These are phyloP conservation scores for Ceratobasidium sp. DNA, from an alignment of 1,284 basidiomycete species.

Conservation along the genomic window DNA sequence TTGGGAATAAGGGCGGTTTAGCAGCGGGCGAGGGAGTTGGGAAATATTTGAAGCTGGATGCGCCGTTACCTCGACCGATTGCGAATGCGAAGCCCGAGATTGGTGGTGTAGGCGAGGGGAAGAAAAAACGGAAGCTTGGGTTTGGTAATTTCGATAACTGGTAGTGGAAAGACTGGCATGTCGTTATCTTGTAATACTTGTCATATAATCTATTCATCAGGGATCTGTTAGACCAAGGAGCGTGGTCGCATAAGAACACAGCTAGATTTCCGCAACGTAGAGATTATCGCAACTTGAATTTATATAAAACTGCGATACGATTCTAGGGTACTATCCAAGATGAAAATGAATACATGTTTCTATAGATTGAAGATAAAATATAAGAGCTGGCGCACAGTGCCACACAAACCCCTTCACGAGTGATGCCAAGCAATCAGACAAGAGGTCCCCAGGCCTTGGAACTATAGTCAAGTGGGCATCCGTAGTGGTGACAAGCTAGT, in stretches of 20 bases:
- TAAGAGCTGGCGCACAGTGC: not conserved
- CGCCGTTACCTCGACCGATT: slow-evolving; percentile 1
- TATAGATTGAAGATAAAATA: not conserved
- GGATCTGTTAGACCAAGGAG: too few relatives aligned
- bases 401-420: not conserved
- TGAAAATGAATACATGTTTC: too few relatives aligned
- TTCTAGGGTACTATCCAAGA: too few relatives aligned
- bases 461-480: not conserved
- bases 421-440: not conserved
- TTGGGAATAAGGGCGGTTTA: slow-evolving; percentile 5
- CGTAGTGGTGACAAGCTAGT: too few relatives aligned
- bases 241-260: too few relatives aligned
- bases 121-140: slow-evolving; percentile 78
- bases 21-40: slow-evolving; percentile 58
- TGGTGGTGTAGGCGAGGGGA: slow-evolving; percentile 55
- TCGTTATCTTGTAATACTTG: not conserved
- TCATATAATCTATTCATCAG: not conserved
- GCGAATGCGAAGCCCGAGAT: not conserved
- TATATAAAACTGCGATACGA: too few relatives aligned
- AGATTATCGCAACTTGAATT: too few relatives aligned
- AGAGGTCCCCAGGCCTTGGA: not conserved
- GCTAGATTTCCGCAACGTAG: too few relatives aligned
- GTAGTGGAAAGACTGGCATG: slow-evolving; percentile 55
- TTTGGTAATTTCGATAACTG: slow-evolving; percentile 84
- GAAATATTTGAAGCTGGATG: slow-evolving; percentile 66